Percentiles rank a stretch among this genome's conserved stretches.
These are phyloP conservation scores for Raphidocelis subcapitata DNA, from an alignment of 139 green algal genomes.

Conservation along the genomic window DNA sequence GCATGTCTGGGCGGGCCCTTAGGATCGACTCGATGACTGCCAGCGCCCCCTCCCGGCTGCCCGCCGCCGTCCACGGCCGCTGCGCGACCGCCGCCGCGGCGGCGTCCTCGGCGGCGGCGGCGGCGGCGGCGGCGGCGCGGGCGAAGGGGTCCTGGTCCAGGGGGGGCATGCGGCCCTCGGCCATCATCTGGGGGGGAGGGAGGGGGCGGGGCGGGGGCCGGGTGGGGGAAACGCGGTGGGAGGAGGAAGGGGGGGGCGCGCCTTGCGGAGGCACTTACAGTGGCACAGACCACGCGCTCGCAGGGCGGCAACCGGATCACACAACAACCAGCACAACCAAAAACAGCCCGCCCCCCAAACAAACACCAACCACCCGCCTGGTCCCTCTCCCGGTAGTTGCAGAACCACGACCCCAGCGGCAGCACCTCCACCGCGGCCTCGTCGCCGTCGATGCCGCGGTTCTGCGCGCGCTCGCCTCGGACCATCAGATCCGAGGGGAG, in stretches of 20 bases:
- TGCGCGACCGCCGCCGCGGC: neutral
- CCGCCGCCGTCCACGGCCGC: conserved; percentile 11
- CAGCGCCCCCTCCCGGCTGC: neutral
- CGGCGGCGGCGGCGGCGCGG: too few species aligned
- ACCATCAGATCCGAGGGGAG: conserved; percentile 69
- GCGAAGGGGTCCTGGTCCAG: too few species aligned
- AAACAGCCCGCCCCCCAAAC: neutral
- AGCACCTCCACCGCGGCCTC: conserved; percentile 73
- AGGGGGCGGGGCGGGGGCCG: too few species aligned
- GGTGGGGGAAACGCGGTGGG: too few species aligned
- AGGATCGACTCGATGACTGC: neutral
- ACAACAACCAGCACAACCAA: neutral
- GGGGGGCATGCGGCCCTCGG: too few species aligned
- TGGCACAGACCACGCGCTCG: too few species aligned
- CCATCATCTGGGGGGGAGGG: too few species aligned
- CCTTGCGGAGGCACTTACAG: too few species aligned
- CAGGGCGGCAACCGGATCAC: too few species aligned
- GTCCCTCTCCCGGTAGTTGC: conserved; percentile 18
- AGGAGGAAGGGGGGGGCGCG: too few species aligned
- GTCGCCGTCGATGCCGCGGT: conserved; percentile 79
- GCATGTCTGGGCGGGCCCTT: conserved; percentile 12
- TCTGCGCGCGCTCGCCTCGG: conserved; percentile 31
- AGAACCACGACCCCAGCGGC: conserved; percentile 47
- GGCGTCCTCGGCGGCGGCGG: too few species aligned
- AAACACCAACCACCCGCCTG: neutral